Conservation (phyloP, 257 asterid species). For the Galeopsis tetrahit region DNA sequence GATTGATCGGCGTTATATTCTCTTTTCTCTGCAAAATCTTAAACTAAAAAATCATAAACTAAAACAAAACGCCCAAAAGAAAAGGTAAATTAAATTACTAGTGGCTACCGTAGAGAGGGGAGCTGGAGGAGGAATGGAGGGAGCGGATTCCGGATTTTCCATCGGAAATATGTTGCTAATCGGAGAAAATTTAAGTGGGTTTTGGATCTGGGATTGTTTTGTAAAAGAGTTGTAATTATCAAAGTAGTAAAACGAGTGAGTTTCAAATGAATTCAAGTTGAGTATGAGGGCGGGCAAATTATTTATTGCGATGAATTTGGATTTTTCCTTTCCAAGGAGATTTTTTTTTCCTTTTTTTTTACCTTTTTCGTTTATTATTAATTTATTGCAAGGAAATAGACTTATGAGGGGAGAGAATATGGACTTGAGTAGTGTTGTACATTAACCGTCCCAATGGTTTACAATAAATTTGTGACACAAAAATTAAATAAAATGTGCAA, state of each 20-base stretch:
- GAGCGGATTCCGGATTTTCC: conserved; percentile 57
- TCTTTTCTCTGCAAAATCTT: conserved; percentile 58
- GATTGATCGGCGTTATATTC: conserved; percentile 56
- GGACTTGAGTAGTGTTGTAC: no score
- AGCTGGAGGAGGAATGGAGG: conserved; percentile 38
- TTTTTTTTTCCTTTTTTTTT: background rate
- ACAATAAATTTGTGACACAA: no score
- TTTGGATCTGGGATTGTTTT: conserved; percentile 37
- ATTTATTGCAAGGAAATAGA: no score
- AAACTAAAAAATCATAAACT: conserved; percentile 3
- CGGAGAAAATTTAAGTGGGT: conserved; percentile 24
- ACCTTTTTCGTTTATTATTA: no score
- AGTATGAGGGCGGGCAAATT: conserved; percentile 53
- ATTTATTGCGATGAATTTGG: background rate
- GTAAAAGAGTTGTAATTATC: conserved; percentile 22
- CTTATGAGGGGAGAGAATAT: no score
- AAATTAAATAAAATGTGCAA: no score
- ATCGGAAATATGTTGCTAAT: conserved; percentile 34
- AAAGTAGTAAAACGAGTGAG: background rate
- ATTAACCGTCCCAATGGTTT: no score
- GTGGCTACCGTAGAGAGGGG: conserved; percentile 50
- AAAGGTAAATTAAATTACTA: background rate
- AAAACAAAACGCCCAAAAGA: background rate
- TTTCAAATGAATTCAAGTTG: conserved; percentile 34
- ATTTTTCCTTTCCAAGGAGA: background rate